phyloP scores from a whole-genome alignment of 768 basidiomycete species.

The Russula compacta region DNA sequence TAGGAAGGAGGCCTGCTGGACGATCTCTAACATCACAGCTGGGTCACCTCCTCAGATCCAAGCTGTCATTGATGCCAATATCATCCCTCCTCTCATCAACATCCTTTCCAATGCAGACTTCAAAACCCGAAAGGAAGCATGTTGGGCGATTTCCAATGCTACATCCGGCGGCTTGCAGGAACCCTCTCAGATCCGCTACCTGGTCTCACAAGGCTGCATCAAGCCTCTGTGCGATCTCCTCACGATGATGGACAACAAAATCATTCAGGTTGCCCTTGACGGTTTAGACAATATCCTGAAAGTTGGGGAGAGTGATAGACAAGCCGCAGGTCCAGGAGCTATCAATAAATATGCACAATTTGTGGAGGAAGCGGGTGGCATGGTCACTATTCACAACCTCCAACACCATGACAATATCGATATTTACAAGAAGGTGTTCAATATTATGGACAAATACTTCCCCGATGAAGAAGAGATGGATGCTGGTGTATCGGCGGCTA shows the following conservation, averaged over 20 bases:
- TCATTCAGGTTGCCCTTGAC: conserved; percentile 96
- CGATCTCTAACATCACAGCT: conserved; percentile 97
- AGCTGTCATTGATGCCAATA: conserved; percentile 94
- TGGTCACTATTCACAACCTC: conserved; percentile 97
- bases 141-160: conserved; percentile 99
- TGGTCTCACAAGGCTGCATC: conserved; percentile 96
- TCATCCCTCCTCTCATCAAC: conserved; percentile 96
- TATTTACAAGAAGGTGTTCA: conserved; percentile 99
- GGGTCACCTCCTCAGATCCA: conserved; percentile 97
- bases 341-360: conserved; percentile 89
- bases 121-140: conserved; percentile 99
- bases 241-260: conserved; percentile 99
- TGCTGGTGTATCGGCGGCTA: conserved; percentile 68
- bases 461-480: conserved; percentile 94
- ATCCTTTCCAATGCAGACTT: conserved; percentile 97
- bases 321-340: conserved; percentile 68
- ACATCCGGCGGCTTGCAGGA: conserved; percentile 97
- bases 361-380: conserved; percentile 97
- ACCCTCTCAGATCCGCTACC: conserved; percentile 94
- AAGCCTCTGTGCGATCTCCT: conserved; percentile 96
- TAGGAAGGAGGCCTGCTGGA: conserved; percentile 99
- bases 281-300: conserved; percentile 98
- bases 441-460: conserved; percentile 98
- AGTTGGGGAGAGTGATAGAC: conserved; percentile 93
- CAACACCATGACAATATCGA: conserved; percentile 99